Evolutionary conservation across 345 rosid genomes (phyloP), one percentile per base, ranked within the genome.

Genomic region (Populus euphratica): DNA sequence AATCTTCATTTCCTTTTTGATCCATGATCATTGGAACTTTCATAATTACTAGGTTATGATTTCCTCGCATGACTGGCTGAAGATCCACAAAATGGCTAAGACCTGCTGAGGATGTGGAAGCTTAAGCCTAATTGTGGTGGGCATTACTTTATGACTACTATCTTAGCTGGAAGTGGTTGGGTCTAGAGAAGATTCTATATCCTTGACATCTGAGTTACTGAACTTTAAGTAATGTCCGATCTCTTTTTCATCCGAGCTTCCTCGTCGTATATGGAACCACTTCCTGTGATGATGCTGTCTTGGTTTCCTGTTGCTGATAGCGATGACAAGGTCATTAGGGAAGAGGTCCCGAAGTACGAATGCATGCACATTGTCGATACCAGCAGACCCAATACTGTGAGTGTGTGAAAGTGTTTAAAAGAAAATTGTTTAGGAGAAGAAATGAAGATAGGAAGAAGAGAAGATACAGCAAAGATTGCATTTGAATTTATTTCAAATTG

Each of bases 291-390:
- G 79, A 23, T 63, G 75, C 21, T 78, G 74, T 78, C 87, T 87
- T 12, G 87, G 90, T 76, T 79, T 90, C 79, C 81, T 85, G 50
- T 86, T 78, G 61, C 90, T 87, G 68, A 92, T 92, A 68, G 97
- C 94, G 69, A 92, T 91, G 75, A 86, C 91, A 3, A 91, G 87
- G 87, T 91, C 97, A 36, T 90, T 89, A 23, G 86, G 86, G 83
- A 86, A 86, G 69, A 86, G 86, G 82, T 86, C 82, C 11, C 70
- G 67, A 33, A 77, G 79, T 61, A 80, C 83, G 44, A 86, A 83
- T 20, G 85, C 86, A 39, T 86, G 89, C 65, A 86, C 3, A 86
- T 76, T 0, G 97, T 91, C 6, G 87, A 63, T 31, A 82, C 81
- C 1, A 92, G 84, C 25, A 89, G 87, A 79, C 87, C 85, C 59